A percentile compares a stretch with the other conserved stretches of the same genome.
Evolutionary conservation across 257 asterid genomes (phyloP).

Genomic region (Petrea volubilis): DNA sequence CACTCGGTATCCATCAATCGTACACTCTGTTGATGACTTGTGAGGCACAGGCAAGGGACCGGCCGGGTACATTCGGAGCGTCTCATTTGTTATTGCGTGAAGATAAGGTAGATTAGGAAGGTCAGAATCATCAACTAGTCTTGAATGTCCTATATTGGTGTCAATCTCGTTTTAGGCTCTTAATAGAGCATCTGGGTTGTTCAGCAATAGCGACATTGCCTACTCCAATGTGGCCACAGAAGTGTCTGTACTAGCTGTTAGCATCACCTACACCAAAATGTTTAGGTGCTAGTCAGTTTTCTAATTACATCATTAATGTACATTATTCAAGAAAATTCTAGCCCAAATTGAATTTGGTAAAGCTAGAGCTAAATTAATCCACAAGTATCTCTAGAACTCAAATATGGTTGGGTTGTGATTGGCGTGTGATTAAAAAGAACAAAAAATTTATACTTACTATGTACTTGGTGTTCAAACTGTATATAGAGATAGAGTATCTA

Average conservation of each 20-base stretch:
- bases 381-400: no score
- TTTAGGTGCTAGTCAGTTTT: no score
- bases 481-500: no score
- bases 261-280: conserved; percentile 33
- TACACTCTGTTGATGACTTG: conserved; percentile 55
- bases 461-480: no score
- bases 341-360: no score
- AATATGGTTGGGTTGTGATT: no score
- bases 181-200: conserved; percentile 46
- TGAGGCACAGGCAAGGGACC: conserved; percentile 68
- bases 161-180: conserved; percentile 58
- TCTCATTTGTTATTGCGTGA: conserved; percentile 51
- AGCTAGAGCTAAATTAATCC: no score
- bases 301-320: no score
- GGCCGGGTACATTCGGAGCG: conserved; percentile 58
- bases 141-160: conserved; percentile 28
- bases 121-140: conserved; percentile 54
- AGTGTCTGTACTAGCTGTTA: conserved; percentile 61
- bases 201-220: conserved; percentile 56
- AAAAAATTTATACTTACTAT: no score
- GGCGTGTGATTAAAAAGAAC: no score
- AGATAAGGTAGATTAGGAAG: conserved; percentile 53
- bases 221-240: conserved; percentile 63
- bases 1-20: conserved; percentile 52
- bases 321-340: no score